phyloP scores from a whole-genome alignment of 495 filamentous ascomycete genomes.

The Amphirosellinia nigrospora region DNA sequence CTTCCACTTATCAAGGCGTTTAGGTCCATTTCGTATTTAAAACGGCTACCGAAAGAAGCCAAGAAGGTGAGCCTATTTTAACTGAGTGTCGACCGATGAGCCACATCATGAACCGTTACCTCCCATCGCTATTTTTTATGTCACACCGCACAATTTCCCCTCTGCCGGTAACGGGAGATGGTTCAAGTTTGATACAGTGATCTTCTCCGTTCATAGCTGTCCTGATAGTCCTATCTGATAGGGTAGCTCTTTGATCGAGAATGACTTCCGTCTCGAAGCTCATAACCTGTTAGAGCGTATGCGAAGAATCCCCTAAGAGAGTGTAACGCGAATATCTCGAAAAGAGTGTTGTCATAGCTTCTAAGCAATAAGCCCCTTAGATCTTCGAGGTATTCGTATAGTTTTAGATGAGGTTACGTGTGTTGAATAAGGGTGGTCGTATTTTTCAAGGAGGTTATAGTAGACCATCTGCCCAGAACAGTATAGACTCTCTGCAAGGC shows the following conservation, averaged over 20 bases:
- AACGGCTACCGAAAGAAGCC: background rate
- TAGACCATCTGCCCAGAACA: background rate
- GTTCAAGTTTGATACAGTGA: background rate
- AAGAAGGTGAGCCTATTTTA: background rate
- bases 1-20: background rate
- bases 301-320: background rate
- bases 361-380: background rate
- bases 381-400: background rate
- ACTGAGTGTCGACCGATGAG: background rate
- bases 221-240: background rate
- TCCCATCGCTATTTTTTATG: too few species aligned
- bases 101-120: background rate
- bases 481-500: constrained; percentile 11
- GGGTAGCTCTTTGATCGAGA: background rate
- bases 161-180: background rate
- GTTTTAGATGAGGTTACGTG: constrained; percentile 11
- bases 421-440: background rate
- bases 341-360: background rate
- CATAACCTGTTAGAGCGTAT: constrained; percentile 4
- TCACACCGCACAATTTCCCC: constrained; percentile 1
- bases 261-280: background rate
- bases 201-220: background rate
- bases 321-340: constrained; percentile 2
- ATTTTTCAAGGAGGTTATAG: constrained; percentile 4
- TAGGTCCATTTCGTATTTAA: background rate